Evolutionary conservation across 306 rosid species (phyloP), one percentile per base, ranked within the genome.

Genomic region (Trichosanthes truncata): DNA sequence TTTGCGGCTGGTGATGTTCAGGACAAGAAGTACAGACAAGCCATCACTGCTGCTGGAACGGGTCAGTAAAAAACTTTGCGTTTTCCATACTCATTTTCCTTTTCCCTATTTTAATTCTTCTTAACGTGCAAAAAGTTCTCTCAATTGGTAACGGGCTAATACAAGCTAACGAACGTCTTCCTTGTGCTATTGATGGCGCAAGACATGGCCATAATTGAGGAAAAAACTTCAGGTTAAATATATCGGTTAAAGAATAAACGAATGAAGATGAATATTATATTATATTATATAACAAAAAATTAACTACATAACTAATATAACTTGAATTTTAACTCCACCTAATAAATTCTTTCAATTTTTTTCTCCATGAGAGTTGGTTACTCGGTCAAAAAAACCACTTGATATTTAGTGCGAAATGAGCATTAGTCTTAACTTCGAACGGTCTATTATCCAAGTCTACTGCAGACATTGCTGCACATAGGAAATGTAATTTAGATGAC

Each of bases 1-100:
- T 94, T 94, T 55, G 98, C 98, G 1, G 97, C 98, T 7, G 97
- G 98, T 1, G 98, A 92, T 79, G 97, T 94, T 61, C 98, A 92
- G 85, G 98, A 94, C 74, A 94, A 94, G 91, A 94, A 94, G 87
- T 94, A 92, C 76, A 89, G 98, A 83, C 98, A 94, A 85, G 96
- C 96, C 82, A 78, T 94, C 82, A 94, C 98, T 14, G 98, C 98
- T 62, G 93, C 97, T 51, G 96, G 96, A 51, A 60, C 92, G 49
- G 97, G 97, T 93, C 41, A 73, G 77, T 73, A 26, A 6, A 25
- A 73, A 26, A 0, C 43, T 73, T 73, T 26, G 40, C 15, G 23
- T 31, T 72, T 46, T 73, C 60, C 40, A 23, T 23, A 23, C 20
- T 45, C 23, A 46, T 12, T 41, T 41, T n/a, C 13, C 29, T 3